Evolutionary conservation across 2,329 filamentous ascomycete genomes (phyloP), one percentile per base, ranked within the genome.

Genomic region (Aspergillus pseudoviridinutans): DNA sequence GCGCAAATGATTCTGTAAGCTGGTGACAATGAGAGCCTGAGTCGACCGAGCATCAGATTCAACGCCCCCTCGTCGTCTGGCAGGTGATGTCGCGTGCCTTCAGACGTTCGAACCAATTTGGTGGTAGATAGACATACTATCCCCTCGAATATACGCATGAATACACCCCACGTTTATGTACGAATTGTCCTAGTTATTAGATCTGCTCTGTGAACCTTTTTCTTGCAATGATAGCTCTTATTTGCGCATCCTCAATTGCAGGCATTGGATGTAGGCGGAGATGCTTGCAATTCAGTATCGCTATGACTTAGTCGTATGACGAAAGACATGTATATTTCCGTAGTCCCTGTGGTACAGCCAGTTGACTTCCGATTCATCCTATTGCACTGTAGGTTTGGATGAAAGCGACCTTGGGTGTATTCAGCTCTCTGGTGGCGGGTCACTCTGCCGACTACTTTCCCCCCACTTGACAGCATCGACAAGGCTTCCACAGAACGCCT

Each of bases 41-140:
- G 62, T 61, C 64, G 53, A 44, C 42, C 14, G 22, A n/a, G 24
- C 17, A 12, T 44, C 53, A 22, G 42, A 28, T 44, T 27, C 41
- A 51, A 44, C 14, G 27, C 24, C 24, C 12, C 53, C 42, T 51
- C 25, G 38, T 29, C 32, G 35, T 49, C 38, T 58, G 50, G 28
- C 59, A 61, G 61, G 53, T 61, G 57, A 63, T 64, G 59, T 64
- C 56, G 44, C 46, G 51, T 50, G 51, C 44, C 44, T 47, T 51
- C 4, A 29, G 51, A 61, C 61, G 61, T 55, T 59, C 57, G 54
- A 58, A 57, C 58, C 56, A 64, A 56, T 63, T 24, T 62, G 64
- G 64, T 64, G 69, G 70, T 72, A 73, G 70, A 73, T 73, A 72
- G 69, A 72, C 61, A 61, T 55, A 49, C 49, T 53, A 64, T 61